Conservation (phyloP, 768 basidiomycete genomes). For the Filobasidium floriforme region DNA sequence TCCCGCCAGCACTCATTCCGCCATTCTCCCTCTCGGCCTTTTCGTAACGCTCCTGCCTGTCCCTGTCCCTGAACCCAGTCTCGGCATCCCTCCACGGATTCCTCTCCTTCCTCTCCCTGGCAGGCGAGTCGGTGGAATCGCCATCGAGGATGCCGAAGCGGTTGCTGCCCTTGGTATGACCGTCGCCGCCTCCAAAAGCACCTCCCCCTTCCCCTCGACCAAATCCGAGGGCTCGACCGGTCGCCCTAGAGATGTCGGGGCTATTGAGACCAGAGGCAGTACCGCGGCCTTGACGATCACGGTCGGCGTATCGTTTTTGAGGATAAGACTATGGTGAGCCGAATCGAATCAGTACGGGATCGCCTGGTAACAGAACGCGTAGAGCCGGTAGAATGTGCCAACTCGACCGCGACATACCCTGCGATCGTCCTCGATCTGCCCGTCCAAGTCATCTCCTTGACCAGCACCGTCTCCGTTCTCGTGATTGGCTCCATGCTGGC, state of each 20-base stretch:
- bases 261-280: neutral
- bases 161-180: conserved; percentile 23
- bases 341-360: conserved; percentile 24
- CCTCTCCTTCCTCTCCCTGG: conserved; percentile 32
- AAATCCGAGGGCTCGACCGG: conserved; percentile 30
- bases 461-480: conserved; percentile 50
- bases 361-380: conserved; percentile 1
- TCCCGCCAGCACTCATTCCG: conserved; percentile 7
- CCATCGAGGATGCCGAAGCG: conserved; percentile 29
- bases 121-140: conserved; percentile 24
- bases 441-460: conserved; percentile 69
- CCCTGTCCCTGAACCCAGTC: conserved; percentile 26
- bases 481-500: conserved; percentile 49
- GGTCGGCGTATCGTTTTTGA: conserved; percentile 65
- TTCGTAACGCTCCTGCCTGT: conserved; percentile 26
- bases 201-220: conserved; percentile 41
- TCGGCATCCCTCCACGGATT: conserved; percentile 33
- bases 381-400: neutral
- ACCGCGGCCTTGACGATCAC: conserved; percentile 63
- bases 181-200: conserved; percentile 29
- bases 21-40: conserved; percentile 21
- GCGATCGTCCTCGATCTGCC: conserved; percentile 74
- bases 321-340: conserved; percentile 67
- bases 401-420: conserved; percentile 56
- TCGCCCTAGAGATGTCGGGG: conserved; percentile 3